Conservation (phyloP, 768 basidiomycete genomes). For the Pseudohyphozyma bogoriensis region DNA sequence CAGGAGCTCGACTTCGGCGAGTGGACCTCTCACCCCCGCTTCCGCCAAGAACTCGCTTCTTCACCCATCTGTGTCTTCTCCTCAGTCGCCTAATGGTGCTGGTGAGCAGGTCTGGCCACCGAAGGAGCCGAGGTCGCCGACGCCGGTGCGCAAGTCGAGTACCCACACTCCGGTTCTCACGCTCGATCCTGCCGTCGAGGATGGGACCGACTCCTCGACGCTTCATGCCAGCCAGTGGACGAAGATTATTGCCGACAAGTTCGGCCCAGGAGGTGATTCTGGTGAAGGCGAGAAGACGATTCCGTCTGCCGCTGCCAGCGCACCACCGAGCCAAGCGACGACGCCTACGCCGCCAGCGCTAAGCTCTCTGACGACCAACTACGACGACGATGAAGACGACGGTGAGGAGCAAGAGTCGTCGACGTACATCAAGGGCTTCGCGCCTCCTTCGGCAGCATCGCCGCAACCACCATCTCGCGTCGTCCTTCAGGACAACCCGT, state of each 20-base stretch:
- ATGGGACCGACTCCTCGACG: not conserved
- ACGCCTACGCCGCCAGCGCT: not conserved
- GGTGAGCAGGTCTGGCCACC: too few relatives aligned
- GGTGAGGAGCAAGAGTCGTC: too few relatives aligned
- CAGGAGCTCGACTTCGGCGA: constrained; percentile 10
- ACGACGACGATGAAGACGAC: constrained; percentile 24
- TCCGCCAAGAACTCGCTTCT: not conserved
- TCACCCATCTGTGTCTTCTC: not conserved
- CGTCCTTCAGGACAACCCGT: not conserved
- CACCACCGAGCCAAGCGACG: too few relatives aligned
- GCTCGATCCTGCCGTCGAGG: not conserved
- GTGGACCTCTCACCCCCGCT: constrained; percentile 11
- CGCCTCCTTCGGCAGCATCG: not conserved
- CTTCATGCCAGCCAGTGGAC: not conserved
- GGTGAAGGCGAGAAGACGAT: too few relatives aligned
- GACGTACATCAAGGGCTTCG: constrained; percentile 13
- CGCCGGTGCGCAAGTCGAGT: too few relatives aligned
- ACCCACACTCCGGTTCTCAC: too few relatives aligned
- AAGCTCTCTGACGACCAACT: constrained; percentile 6
- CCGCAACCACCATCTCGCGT: not conserved
- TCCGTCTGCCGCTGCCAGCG: too few relatives aligned
- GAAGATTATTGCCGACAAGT: not conserved
- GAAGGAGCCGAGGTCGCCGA: too few relatives aligned
- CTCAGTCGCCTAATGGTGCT: too few relatives aligned
- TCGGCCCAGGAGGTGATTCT: too few relatives aligned